Evolutionary conservation across 208 protist species (phyloP).

Genomic region (Wallacemonas sp.): DNA sequence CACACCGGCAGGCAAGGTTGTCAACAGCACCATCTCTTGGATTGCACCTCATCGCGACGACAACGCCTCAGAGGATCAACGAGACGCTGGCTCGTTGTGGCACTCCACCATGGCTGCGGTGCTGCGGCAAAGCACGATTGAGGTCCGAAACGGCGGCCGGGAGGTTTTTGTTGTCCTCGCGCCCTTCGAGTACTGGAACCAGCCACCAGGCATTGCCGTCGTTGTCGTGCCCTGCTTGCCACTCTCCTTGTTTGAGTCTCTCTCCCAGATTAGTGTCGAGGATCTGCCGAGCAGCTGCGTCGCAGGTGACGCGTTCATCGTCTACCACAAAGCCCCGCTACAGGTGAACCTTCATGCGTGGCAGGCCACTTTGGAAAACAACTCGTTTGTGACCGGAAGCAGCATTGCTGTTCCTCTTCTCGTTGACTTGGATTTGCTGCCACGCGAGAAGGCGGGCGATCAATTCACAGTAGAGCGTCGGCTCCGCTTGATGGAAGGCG

Average conservation of each 20-base stretch:
- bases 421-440: constrained; percentile 19
- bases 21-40: constrained; percentile 21
- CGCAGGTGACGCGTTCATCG: constrained; percentile 46
- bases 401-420: constrained; percentile 53
- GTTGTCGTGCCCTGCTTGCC: constrained; percentile 67
- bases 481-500: constrained; percentile 72
- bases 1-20: constrained; percentile 30
- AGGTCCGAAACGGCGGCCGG: constrained; percentile 37
- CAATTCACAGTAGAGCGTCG: constrained; percentile 38
- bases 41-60: neutral
- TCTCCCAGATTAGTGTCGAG: constrained; percentile 23
- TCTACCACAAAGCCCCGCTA: constrained; percentile 31
- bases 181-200: constrained; percentile 13
- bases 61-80: neutral
- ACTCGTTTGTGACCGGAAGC: constrained; percentile 52
- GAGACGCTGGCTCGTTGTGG: constrained; percentile 14
- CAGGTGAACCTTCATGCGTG: constrained; percentile 32
- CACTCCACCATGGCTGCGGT: constrained; percentile 25
- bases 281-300: constrained; percentile 56
- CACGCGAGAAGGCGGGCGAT: constrained; percentile 20
- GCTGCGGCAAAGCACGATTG: constrained; percentile 32
- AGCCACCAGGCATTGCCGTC: constrained; percentile 27
- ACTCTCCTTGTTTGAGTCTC: constrained; percentile 40
- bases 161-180: constrained; percentile 34
- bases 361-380: constrained; percentile 16